phyloP scores from a whole-genome alignment of 2,329 filamentous ascomycete species.

The Thielaviopsis punctulata region DNA sequence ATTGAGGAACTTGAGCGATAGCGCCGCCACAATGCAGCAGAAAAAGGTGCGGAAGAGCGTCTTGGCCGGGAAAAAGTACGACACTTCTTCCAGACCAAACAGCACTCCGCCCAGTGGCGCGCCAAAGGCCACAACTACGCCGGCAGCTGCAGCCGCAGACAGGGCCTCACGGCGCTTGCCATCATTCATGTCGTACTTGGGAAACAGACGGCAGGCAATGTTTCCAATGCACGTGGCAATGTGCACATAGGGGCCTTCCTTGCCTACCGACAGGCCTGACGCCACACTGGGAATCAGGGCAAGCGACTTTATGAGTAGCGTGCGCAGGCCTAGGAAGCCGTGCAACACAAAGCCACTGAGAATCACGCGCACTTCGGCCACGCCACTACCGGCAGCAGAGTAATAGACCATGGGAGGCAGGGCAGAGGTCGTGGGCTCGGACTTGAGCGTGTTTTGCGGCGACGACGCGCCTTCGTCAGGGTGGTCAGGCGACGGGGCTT shows the following conservation, averaged over 20 bases:
- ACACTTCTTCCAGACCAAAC: slow-evolving; percentile 87
- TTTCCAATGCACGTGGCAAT: slow-evolving; percentile 92
- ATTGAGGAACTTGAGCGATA: slow-evolving; percentile 87
- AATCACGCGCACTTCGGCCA: slow-evolving; percentile 93
- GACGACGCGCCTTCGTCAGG: slow-evolving; percentile 19
- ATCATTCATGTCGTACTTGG: slow-evolving; percentile 88
- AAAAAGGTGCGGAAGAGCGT: slow-evolving; percentile 96
- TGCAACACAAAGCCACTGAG: slow-evolving; percentile 95
- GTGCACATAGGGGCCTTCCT: slow-evolving; percentile 93
- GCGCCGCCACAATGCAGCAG: slow-evolving; percentile 82
- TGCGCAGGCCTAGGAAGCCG: slow-evolving; percentile 81
- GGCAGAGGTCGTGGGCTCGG: slow-evolving; percentile 22
- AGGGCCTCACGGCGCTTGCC: slow-evolving; percentile 84
- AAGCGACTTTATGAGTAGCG: slow-evolving; percentile 67
- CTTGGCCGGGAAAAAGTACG: slow-evolving; percentile 95
- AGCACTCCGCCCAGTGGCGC: slow-evolving; percentile 75
- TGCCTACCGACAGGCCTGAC: slow-evolving; percentile 83
- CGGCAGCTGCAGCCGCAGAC: slow-evolving; percentile 81
- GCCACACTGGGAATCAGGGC: slow-evolving; percentile 77
- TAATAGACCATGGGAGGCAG: slow-evolving; percentile 76
- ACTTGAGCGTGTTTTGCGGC: slow-evolving; percentile 16
- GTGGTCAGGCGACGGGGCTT: slow-evolving; percentile 23
- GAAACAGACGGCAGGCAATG: slow-evolving; percentile 81
- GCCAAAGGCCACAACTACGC: slow-evolving; percentile 87
- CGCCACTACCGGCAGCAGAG: slow-evolving; percentile 85